These are phyloP conservation scores for Blastobotrys petasosporus DNA, from an alignment of 1,139 yeast genomes.

Conservation along the genomic window DNA sequence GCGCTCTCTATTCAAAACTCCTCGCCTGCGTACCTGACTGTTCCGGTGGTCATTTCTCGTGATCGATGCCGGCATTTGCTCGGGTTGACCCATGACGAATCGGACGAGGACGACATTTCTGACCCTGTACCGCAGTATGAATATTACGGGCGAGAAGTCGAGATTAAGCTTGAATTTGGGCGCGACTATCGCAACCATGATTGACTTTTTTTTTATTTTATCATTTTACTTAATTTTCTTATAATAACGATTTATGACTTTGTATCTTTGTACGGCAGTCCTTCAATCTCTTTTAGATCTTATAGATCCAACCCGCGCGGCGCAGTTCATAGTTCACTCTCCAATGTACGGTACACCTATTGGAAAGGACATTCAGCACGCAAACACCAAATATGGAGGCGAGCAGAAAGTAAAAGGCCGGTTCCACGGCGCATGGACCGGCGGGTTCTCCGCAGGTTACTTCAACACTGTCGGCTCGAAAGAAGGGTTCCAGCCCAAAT, in stretches of 20 bases:
- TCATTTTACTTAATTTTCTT: no score
- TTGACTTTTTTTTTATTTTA: no score
- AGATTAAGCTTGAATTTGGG: constrained; percentile 8
- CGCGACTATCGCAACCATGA: no score
- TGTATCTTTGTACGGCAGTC: no score
- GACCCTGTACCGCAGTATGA: constrained; percentile 12
- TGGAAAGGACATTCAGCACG: not conserved
- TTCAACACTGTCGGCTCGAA: constrained; percentile 34
- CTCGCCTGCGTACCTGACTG: constrained; percentile 5
- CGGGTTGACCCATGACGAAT: constrained; percentile 3
- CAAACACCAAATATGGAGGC: not conserved
- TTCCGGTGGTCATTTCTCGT: constrained; percentile 12
- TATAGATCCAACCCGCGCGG: no score
- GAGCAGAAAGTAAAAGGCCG: constrained; percentile 15
- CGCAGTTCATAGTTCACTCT: no score
- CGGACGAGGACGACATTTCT: constrained; percentile 1
- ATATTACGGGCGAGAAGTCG: constrained; percentile 6
- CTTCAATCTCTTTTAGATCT: no score
- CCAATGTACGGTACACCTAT: constrained; percentile 7
- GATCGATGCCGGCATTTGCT: constrained; percentile 1
- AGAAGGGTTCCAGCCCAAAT: constrained; percentile 33
- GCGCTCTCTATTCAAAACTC: constrained; percentile 4
- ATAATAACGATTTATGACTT: no score
- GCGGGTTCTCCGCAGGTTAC: constrained; percentile 35
- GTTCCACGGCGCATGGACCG: constrained; percentile 34